Evolutionary conservation across 176 grass and related monocot genomes (phyloP).

Genomic region (Eleusine indica): DNA sequence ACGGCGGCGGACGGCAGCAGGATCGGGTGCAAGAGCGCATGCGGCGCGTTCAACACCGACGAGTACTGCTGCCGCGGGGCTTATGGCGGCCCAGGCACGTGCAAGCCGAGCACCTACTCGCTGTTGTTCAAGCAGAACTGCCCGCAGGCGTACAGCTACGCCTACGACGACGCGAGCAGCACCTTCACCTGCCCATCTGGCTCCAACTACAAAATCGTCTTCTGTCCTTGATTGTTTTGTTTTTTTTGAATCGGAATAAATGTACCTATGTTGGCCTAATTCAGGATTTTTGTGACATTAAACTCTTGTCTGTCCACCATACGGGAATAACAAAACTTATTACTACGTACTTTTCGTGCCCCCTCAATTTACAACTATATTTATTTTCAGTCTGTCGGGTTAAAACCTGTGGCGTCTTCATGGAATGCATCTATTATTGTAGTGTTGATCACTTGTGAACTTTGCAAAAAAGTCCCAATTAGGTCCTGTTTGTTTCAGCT

Average conservation of each 20-base stretch:
- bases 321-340: too few relatives aligned
- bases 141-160: slow-evolving; percentile 69
- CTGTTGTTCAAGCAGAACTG: slow-evolving; percentile 61
- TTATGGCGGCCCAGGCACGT: slow-evolving; percentile 26
- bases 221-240: slow-evolving; percentile 50
- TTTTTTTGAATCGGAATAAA: background rate
- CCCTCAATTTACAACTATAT: too few relatives aligned
- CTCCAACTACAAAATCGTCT: slow-evolving; percentile 57
- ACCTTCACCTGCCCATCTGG: slow-evolving; percentile 63
- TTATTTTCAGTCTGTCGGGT: too few relatives aligned
- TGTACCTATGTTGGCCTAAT: too few relatives aligned
- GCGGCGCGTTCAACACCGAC: slow-evolving; percentile 63
- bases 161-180: slow-evolving; percentile 69
- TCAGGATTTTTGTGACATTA: too few relatives aligned
- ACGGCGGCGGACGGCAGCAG: background rate
- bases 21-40: slow-evolving; percentile 65
- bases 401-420: too few relatives aligned
- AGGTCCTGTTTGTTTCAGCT: too few relatives aligned
- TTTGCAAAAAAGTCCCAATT: too few relatives aligned
- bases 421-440: too few relatives aligned
- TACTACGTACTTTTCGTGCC: too few relatives aligned
- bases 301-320: too few relatives aligned
- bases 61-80: slow-evolving; percentile 22
- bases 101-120: slow-evolving; percentile 59
- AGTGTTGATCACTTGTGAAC: too few relatives aligned